Evolutionary conservation across 2,329 filamentous ascomycete genomes (phyloP).

Genomic region (Boeremia lycopersici): DNA sequence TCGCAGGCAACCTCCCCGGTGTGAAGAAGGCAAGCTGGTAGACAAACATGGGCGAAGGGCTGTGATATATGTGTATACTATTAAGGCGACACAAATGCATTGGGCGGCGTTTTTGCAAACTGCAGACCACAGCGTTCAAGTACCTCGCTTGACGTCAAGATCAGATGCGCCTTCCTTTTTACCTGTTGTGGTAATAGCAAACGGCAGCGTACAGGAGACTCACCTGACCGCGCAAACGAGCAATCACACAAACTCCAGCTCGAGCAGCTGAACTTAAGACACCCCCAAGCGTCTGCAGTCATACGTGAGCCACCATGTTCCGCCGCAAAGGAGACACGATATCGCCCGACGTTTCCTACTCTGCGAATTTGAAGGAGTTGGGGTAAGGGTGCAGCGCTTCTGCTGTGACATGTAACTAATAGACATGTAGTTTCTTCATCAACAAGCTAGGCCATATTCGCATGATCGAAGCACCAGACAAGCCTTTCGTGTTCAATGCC

Average conservation of each 20-base stretch:
- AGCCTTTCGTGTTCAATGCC: slow-evolving; percentile 76
- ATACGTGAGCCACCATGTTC: slow-evolving; percentile 67
- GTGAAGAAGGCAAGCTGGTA: slow-evolving; percentile 98
- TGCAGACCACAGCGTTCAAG: background rate
- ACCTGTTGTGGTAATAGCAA: slow-evolving; percentile 21
- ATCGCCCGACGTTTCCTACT: slow-evolving; percentile 69
- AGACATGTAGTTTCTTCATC: slow-evolving; percentile 71
- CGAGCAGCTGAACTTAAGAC: background rate
- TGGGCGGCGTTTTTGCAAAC: slow-evolving; percentile 36
- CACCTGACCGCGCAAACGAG: background rate
- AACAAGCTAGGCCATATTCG: slow-evolving; percentile 77
- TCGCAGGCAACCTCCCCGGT: slow-evolving; percentile 84
- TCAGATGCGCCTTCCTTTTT: slow-evolving; percentile 21
- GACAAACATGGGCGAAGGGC: slow-evolving; percentile 1
- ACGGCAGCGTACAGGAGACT: slow-evolving; percentile 4
- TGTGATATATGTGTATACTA: slow-evolving; percentile 37
- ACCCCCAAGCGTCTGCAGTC: background rate
- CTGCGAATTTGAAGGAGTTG: slow-evolving; percentile 69
- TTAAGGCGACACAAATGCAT: slow-evolving; percentile 26
- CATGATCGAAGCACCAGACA: slow-evolving; percentile 68
- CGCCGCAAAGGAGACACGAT: slow-evolving; percentile 71
- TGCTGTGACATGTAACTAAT: background rate
- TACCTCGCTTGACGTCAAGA: slow-evolving; percentile 10
- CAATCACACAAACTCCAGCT: background rate
- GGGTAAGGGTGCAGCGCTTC: slow-evolving; percentile 62